phyloP scores from a whole-genome alignment of 805 yeast species.

The Danielia oregonensis region DNA sequence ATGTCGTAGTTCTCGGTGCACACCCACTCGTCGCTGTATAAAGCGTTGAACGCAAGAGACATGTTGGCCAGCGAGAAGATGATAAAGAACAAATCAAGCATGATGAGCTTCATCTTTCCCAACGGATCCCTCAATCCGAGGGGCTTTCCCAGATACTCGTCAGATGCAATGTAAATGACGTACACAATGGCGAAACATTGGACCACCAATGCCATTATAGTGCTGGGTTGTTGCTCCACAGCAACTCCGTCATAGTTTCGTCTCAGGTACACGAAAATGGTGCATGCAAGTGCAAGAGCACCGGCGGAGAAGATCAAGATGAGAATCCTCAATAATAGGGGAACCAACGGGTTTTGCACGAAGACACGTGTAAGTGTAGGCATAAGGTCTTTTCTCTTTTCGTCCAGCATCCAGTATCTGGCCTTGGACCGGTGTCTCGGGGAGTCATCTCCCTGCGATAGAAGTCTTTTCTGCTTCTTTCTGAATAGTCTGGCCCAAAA shows the following conservation, averaged over 20 bases:
- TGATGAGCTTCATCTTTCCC: slow-evolving; percentile 74
- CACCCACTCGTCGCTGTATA: slow-evolving; percentile 81
- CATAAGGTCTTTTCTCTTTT: slow-evolving; percentile 58
- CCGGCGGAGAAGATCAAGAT: slow-evolving; percentile 51
- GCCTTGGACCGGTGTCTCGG: slow-evolving; percentile 49
- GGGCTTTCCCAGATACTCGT: slow-evolving; percentile 90
- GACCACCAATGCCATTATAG: slow-evolving; percentile 88
- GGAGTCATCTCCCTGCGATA: slow-evolving; percentile 11
- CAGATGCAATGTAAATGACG: slow-evolving; percentile 76
- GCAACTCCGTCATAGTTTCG: slow-evolving; percentile 29
- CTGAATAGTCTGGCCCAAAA: slow-evolving; percentile 12
- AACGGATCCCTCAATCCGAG: slow-evolving; percentile 83
- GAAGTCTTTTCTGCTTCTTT: slow-evolving; percentile 3
- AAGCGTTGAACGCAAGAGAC: slow-evolving; percentile 78
- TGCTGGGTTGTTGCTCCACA: slow-evolving; percentile 76
- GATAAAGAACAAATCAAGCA: slow-evolving; percentile 82
- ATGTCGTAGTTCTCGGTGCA: slow-evolving; percentile 32
- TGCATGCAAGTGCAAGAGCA: slow-evolving; percentile 69
- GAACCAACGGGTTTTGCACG: slow-evolving; percentile 75
- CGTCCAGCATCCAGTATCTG: slow-evolving; percentile 66
- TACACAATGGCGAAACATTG: slow-evolving; percentile 76
- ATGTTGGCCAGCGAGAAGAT: slow-evolving; percentile 86
- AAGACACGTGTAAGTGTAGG: slow-evolving; percentile 59
- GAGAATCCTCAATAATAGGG: slow-evolving; percentile 61
- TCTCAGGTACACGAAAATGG: slow-evolving; percentile 46